Evolutionary conservation across 176 grass and related monocot species (phyloP), one percentile per base, ranked within the genome.

Genomic region (Paspalum vaginatum): DNA sequence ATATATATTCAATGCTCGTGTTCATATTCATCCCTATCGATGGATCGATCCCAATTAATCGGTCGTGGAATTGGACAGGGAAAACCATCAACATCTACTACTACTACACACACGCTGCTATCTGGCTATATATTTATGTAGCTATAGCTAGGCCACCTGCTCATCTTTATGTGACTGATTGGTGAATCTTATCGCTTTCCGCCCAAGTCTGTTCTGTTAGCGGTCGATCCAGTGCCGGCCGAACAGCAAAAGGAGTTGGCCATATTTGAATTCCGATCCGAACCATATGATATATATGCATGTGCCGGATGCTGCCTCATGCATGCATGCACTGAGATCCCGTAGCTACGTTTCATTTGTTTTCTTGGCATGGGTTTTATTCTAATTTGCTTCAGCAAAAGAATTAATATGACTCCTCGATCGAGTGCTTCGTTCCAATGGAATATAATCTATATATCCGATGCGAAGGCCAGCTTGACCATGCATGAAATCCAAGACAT

Each of bases 111-210:
- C n/a, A n/a, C n/a, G n/a, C n/a, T n/a, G n/a, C n/a, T n/a, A 87
- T 11, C 10, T 42, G 42, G n/a, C 37, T 32, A 59, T 11, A 17
- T 69, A 16, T 61, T 68, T 54, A 51, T 38, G 21, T 22, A 22
- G 78, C 17, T 70, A 52, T 54, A 52, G 42, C 1, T 86, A 81
- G 84, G 65, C 62, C 46, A 70, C 24, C 54, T 56, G 54, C 81
- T 80, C 84, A 70, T 75, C 87, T 75, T 80, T 69, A 80, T 75
- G 76, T 79, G 62, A 67, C 66, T 88, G 81, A 88, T 88, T 88
- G 87, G 26, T 84, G 81, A 80, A 76, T 84, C 70, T 84, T 84
- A 88, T 85, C 87, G 20, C 69, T 54, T 85, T 76, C 56, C 57
- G 22, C 24, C 27, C 45, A 18, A 74, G 69, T 84, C 87, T 32